Base-by-base conservation (phyloP, 169 alveolate species). In the Plasmodium sp. region DNA sequence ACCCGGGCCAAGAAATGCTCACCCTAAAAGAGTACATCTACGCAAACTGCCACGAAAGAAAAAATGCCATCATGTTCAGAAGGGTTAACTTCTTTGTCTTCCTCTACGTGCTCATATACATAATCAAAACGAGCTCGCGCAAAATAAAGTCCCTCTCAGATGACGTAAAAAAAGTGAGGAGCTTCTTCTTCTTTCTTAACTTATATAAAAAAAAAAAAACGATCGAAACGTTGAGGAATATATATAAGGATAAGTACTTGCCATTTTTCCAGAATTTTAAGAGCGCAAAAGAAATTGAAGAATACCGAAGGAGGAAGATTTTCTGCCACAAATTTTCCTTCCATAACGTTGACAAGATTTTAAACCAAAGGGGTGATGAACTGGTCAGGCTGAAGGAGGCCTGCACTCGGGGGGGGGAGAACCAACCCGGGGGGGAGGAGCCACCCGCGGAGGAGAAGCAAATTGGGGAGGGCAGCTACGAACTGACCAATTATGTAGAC, bases 121-220 rank as follows among this genome's bases (percentile, higher is more conserved):
- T 85, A 16, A 85, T 85, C 5, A 85, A 85, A 85, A 85, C 93
- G 3, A 85, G 93, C 27, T 74, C 93, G 14, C 77, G 93, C 31
- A 85, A 85, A 74, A 85, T 85, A 2, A 74, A 85, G 36, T 43
- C 93, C 1, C 77, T 85, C 22, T 54, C 39, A 16, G 93, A 85
- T 34, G 93, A 85, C 31, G 75, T 85, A 12, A 85, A 75, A 54
- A 85, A 85, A 85, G 81, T 85, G 18, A 85, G 77, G 54, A 85
- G 85, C 45, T 85, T 85, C 36, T 85, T 85, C 71, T 85, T 85
- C 33, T 85, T 85, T 45, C 81, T 85, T 36, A 85, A 85, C 18
- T 74, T 85, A 27, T 85, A 85, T 85, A 85, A 85, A 18, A 85
- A 85, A 7, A 85, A 85, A 85, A 85, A 85, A 75, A 85, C 93